Evolutionary conservation across 805 yeast species (phyloP).

Genomic region (Ogataea trehalophila): DNA sequence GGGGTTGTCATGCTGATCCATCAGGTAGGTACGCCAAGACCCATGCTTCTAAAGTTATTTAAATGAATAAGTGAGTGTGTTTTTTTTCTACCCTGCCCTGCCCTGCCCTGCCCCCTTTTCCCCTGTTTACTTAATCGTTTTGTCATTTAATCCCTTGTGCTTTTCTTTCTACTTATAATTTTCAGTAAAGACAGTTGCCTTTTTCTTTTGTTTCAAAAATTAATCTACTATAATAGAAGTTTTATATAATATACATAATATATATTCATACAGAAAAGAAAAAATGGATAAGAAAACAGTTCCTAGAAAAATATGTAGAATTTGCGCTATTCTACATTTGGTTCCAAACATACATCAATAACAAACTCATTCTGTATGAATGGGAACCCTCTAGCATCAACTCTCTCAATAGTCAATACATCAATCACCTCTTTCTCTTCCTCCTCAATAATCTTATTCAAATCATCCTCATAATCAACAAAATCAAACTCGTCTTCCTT

Average conservation of each 20-base stretch:
- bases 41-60: conserved; percentile 63
- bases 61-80: not conserved
- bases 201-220: not conserved
- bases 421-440: conserved; percentile 64
- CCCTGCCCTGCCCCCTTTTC: too few species aligned
- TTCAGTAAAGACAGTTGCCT: not conserved
- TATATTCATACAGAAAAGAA: not conserved
- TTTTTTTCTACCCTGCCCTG: too few species aligned
- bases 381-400: conserved; percentile 71
- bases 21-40: conserved; percentile 94
- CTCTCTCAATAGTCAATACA: conserved; percentile 55
- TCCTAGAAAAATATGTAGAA: not conserved
- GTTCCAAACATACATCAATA: conserved; percentile 33
- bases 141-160: too few species aligned
- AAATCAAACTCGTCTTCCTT: conserved; percentile 89
- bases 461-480: conserved; percentile 59
- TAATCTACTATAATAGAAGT: too few species aligned
- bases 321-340: not conserved
- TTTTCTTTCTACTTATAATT: not conserved
- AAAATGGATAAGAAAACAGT: not conserved
- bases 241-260: not conserved
- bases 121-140: not conserved
- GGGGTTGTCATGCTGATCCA: conserved; percentile 99
- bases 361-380: conserved; percentile 46
- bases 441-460: conserved; percentile 54